A percentile compares a stretch with the other conserved stretches of the same genome.
These are phyloP conservation scores for Cryptosporidium tyzzeri DNA, from an alignment of 169 alveolate genomes.

Conservation along the genomic window DNA sequence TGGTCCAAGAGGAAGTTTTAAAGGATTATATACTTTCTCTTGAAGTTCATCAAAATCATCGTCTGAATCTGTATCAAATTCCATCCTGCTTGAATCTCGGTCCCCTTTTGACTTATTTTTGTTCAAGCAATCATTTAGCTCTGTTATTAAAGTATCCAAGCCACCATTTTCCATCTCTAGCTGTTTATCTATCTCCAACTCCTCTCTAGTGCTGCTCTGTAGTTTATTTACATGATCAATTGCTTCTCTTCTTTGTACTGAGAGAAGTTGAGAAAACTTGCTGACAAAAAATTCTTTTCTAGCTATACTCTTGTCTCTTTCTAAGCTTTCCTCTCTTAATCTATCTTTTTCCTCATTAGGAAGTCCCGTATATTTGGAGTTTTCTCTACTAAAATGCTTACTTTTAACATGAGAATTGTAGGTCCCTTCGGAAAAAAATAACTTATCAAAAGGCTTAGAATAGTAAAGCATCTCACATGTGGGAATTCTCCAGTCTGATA, in stretches of 20 bases:
- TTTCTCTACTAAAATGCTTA: slow-evolving; percentile 81
- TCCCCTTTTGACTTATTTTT: slow-evolving; percentile 18
- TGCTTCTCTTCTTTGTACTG: slow-evolving; percentile 88
- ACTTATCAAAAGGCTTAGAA: slow-evolving; percentile 83
- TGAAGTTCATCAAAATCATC: slow-evolving; percentile 88
- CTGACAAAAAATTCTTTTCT: slow-evolving; percentile 86
- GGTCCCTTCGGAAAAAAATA: slow-evolving; percentile 82
- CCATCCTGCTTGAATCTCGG: slow-evolving; percentile 41
- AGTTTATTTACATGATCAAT: slow-evolving; percentile 88
- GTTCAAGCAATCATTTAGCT: neutral
- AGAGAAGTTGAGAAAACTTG: slow-evolving; percentile 85
- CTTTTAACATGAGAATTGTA: slow-evolving; percentile 77
- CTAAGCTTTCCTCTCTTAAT: slow-evolving; percentile 82
- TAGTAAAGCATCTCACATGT: slow-evolving; percentile 83
- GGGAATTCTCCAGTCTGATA: slow-evolving; percentile 84
- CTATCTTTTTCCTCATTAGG: slow-evolving; percentile 84
- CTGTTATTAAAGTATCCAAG: slow-evolving; percentile 70
- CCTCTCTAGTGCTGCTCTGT: slow-evolving; percentile 87
- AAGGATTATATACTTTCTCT: slow-evolving; percentile 95
- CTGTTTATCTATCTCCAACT: slow-evolving; percentile 82
- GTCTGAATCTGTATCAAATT: slow-evolving; percentile 71
- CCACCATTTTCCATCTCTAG: slow-evolving; percentile 58
- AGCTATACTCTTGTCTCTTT: slow-evolving; percentile 85
- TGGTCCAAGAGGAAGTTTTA: slow-evolving; percentile 98
- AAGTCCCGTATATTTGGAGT: slow-evolving; percentile 84